Evolutionary conservation across 2,329 filamentous ascomycete genomes (phyloP).

Genomic region (Tothia fuscella): DNA sequence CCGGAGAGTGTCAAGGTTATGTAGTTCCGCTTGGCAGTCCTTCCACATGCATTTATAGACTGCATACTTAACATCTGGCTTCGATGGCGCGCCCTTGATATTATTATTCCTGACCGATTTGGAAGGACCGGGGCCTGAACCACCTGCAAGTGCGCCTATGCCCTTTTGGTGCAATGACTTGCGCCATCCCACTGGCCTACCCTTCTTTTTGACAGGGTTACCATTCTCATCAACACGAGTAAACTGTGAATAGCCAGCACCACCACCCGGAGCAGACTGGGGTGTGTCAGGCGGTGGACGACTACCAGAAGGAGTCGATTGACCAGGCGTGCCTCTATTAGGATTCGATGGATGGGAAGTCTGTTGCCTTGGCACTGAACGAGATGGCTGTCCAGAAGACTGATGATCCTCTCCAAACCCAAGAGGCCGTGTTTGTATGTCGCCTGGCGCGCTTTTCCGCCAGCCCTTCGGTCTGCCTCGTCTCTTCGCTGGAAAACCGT

Average conservation of each 20-base stretch:
- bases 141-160: constrained; percentile 1
- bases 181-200: constrained; percentile 38
- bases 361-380: neutral
- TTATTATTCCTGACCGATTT: too few relatives aligned
- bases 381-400: neutral
- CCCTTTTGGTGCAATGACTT: constrained; percentile 28
- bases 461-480: constrained; percentile 4
- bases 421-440: neutral
- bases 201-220: constrained; percentile 31
- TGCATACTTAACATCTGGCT: constrained; percentile 21
- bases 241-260: constrained; percentile 32
- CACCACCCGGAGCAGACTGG: constrained; percentile 7
- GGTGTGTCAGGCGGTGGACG: neutral
- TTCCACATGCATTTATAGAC: constrained; percentile 49
- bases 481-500: neutral
- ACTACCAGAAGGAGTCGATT: neutral
- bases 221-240: constrained; percentile 23
- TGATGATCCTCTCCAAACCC: neutral
- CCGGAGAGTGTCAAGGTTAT: constrained; percentile 48
- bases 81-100: constrained; percentile 4
- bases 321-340: neutral
- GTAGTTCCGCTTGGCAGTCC: constrained; percentile 44
- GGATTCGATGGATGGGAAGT: neutral
- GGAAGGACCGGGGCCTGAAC: constrained; percentile 3
- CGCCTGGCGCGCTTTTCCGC: neutral